Evolutionary conservation across 106 monocot species (phyloP).

Genomic region (Triglochin maritima): DNA sequence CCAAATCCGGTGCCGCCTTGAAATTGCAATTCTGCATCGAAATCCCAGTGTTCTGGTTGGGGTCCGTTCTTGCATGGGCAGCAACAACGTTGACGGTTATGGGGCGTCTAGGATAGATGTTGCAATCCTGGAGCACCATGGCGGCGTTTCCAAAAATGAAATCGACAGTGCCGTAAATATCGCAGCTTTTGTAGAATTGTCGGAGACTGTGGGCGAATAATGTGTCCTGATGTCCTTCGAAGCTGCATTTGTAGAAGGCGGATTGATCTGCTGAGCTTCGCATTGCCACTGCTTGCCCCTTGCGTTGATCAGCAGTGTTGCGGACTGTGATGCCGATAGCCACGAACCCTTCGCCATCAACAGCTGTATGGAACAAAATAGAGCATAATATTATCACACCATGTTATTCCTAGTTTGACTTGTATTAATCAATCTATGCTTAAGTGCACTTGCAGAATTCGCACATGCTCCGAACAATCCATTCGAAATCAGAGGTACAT

Average conservation of each 20-base stretch:
- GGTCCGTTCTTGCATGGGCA: constrained; percentile 1
- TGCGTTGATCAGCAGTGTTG: not conserved
- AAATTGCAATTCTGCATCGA: constrained; percentile 3
- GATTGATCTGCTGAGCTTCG: not conserved
- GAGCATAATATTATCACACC: too few species aligned
- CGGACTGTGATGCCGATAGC: not conserved
- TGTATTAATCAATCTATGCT: too few species aligned
- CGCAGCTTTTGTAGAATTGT: constrained; percentile 5
- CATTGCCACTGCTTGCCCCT: not conserved
- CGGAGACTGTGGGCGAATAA: not conserved
- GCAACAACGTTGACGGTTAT: not conserved
- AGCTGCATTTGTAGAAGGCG: not conserved
- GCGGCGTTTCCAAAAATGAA: constrained; percentile 3
- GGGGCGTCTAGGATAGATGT: not conserved
- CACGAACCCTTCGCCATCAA: constrained; percentile 1
- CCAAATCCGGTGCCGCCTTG: not conserved
- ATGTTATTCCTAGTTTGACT: too few species aligned
- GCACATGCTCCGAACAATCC: too few species aligned
- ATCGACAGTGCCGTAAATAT: constrained; percentile 6
- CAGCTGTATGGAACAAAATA: not conserved
- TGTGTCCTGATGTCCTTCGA: constrained; percentile 2
- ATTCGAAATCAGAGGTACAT: too few species aligned
- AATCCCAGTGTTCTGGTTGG: not conserved
- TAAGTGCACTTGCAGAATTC: too few species aligned
- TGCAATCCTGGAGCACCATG: constrained; percentile 2